Evolutionary conservation across 768 basidiomycete species (phyloP).

Genomic region (Rhizopogon sp.): DNA sequence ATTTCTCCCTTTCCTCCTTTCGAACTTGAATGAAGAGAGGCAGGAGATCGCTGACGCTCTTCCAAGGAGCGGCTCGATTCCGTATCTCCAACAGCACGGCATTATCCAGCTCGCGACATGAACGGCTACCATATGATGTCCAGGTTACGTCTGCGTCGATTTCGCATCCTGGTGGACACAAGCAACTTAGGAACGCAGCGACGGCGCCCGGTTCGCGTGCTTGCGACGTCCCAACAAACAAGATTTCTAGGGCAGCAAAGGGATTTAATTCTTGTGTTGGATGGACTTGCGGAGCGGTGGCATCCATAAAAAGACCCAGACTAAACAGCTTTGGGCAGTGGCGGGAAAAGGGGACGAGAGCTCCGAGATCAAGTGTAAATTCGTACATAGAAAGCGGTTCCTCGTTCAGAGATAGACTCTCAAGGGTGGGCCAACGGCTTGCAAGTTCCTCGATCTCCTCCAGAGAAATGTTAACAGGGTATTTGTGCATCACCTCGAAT

Average conservation of each 20-base stretch:
- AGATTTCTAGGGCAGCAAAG: conserved; percentile 12
- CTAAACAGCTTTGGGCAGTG: conserved; percentile 32
- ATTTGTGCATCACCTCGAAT: conserved; percentile 31
- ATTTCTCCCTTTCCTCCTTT: conserved; percentile 37
- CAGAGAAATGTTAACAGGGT: conserved; percentile 29
- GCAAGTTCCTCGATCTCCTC: conserved; percentile 43
- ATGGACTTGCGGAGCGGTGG: conserved; percentile 19
- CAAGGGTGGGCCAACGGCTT: conserved; percentile 38
- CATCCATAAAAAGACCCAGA: conserved; percentile 35
- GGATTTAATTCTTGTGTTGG: conserved; percentile 5
- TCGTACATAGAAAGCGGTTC: conserved; percentile 33
- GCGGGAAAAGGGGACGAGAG: conserved; percentile 34
- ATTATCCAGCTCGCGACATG: conserved; percentile 7
- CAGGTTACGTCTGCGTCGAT: conserved; percentile 48
- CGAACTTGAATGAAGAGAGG: conserved; percentile 41
- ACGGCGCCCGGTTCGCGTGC: conserved; percentile 38
- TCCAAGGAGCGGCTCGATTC: conserved; percentile 34
- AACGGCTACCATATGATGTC: conserved; percentile 22
- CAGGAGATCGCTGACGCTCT: conserved; percentile 37
- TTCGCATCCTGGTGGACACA: conserved; percentile 39
- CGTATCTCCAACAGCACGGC: conserved; percentile 5
- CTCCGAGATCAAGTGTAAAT: conserved; percentile 29
- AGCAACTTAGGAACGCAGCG: conserved; percentile 47
- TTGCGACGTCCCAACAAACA: conserved; percentile 49
- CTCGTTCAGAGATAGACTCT: conserved; percentile 39